Evolutionary conservation across 345 rosid genomes (phyloP), one percentile per base, ranked within the genome.

Genomic region (Eucalyptus urophylla): DNA sequence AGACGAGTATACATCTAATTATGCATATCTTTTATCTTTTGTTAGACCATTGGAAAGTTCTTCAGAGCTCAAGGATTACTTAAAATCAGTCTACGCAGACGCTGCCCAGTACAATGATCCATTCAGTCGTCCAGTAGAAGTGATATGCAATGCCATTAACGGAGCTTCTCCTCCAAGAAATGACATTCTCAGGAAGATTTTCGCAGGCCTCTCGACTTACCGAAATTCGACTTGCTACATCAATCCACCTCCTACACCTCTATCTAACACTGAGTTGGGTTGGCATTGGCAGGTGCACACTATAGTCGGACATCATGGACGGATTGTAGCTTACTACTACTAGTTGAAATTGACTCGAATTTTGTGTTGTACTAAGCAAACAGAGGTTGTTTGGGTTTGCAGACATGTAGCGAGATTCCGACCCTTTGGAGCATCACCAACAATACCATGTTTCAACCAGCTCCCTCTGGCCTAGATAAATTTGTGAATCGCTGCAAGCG

Each of bases 391-490:
- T 56, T 56, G 27, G 60, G 27, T 16, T 49, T 58, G 3, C 76
- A 93, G 96, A 90, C 29, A 49, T 95, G 96, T 49, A 95, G 95
- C 67, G 96, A 95, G 90, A 90, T 95, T 93, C 95, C 91, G 88
- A 90, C 93, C 8, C 95, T 95, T 1, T 86, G 91, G 12, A 95
- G 92, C 22, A 43, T 33, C 3, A 92, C 89, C 17, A 90, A 92
- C 21, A 87, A 83, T 0, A 91, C 94, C 24, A 94, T 95, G 95
- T 93, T 95, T 69, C 92, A 86, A 80, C 44, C 90, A 1, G 13
- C 6, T 5, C 92, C 93, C 7, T 94, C 91, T 62, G 56, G 89
- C 40, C 80, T 91, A 44, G 58, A 27, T 24, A 5, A 3, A 3
- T 93, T 54, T 87, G 8, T 40, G 5, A 7, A 89, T 4, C 0